Percentiles rank a stretch among this genome's conserved stretches.
phyloP scores from a whole-genome alignment of 1,284 basidiomycete species.

The Puccinia triticina region DNA sequence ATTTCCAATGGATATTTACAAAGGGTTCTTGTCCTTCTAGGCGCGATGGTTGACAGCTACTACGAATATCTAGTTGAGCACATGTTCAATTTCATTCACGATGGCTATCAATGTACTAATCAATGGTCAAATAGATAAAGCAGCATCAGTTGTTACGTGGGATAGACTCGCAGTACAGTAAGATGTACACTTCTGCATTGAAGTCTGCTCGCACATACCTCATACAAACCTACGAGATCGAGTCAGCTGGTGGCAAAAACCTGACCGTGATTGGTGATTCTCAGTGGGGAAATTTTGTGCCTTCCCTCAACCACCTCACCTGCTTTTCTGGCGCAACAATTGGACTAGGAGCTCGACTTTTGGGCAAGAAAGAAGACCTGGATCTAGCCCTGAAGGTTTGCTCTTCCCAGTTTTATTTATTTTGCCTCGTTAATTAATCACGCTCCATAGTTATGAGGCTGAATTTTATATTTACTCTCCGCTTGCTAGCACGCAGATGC shows the following conservation, averaged over 20 bases:
- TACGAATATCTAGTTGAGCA: conserved; percentile 64
- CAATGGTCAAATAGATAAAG: conserved; percentile 52
- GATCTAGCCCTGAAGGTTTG: conserved; percentile 53
- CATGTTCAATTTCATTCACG: too few relatives aligned
- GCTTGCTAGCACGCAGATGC: conserved; percentile 60
- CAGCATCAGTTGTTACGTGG: conserved; percentile 63
- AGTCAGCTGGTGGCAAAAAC: conserved; percentile 61
- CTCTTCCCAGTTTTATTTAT: conserved; percentile 3
- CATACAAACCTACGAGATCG: conserved; percentile 60
- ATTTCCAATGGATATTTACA: neutral
- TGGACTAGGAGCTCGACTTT: conserved; percentile 64
- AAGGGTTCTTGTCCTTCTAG: neutral
- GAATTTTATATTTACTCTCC: conserved; percentile 56
- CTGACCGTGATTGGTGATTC: conserved; percentile 58
- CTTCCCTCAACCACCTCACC: conserved; percentile 61
- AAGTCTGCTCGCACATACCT: conserved; percentile 62
- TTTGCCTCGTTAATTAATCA: neutral
- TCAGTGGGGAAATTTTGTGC: neutral
- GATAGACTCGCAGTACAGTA: conserved; percentile 62
- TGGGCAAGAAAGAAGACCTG: conserved; percentile 63
- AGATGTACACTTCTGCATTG: conserved; percentile 63
- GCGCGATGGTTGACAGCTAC: conserved; percentile 60
- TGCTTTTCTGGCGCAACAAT: conserved; percentile 67
- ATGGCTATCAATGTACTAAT: neutral
- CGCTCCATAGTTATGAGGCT: conserved; percentile 20